These are phyloP conservation scores for Alternaria viburni DNA, from an alignment of 2,329 filamentous ascomycete genomes.

Conservation along the genomic window DNA sequence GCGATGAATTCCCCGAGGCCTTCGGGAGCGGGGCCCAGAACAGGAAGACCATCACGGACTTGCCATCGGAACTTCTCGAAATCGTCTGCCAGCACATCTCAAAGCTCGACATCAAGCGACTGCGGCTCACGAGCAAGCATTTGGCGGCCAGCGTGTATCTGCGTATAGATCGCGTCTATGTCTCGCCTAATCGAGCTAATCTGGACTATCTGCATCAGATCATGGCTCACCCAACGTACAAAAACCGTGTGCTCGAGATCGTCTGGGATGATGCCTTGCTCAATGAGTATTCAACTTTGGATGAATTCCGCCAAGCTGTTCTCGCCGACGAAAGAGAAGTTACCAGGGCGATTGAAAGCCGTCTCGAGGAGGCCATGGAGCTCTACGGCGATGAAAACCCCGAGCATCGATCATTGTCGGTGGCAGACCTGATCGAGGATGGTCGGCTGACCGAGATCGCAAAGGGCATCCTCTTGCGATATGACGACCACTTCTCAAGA, in stretches of 20 bases:
- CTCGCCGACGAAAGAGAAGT: constrained; percentile 22
- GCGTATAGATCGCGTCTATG: constrained; percentile 47
- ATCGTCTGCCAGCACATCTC: constrained; percentile 23
- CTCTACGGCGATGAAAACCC: constrained; percentile 6
- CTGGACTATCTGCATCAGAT: constrained; percentile 48
- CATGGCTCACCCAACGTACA: constrained; percentile 46
- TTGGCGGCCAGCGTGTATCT: constrained; percentile 30
- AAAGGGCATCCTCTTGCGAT: constrained; percentile 21
- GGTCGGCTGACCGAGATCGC: constrained; percentile 22
- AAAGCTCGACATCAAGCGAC: constrained; percentile 27
- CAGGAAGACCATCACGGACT: constrained; percentile 23
- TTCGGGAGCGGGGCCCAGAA: constrained; percentile 22
- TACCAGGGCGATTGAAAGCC: constrained; percentile 10
- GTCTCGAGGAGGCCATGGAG: constrained; percentile 14
- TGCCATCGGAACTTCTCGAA: constrained; percentile 27
- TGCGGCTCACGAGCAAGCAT: constrained; percentile 23
- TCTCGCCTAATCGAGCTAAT: constrained; percentile 51
- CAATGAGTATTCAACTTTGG: constrained; percentile 20
- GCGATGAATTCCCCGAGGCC: constrained; percentile 32
- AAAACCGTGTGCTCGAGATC: constrained; percentile 45
- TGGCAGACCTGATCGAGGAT: constrained; percentile 16
- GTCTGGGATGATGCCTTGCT: constrained; percentile 51
- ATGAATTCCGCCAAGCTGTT: constrained; percentile 16
- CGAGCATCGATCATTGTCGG: constrained; percentile 12
- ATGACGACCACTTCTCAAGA: constrained; percentile 18